Conservation (phyloP, 768 basidiomycete genomes). For the Agaricus sinodeliciosus region DNA sequence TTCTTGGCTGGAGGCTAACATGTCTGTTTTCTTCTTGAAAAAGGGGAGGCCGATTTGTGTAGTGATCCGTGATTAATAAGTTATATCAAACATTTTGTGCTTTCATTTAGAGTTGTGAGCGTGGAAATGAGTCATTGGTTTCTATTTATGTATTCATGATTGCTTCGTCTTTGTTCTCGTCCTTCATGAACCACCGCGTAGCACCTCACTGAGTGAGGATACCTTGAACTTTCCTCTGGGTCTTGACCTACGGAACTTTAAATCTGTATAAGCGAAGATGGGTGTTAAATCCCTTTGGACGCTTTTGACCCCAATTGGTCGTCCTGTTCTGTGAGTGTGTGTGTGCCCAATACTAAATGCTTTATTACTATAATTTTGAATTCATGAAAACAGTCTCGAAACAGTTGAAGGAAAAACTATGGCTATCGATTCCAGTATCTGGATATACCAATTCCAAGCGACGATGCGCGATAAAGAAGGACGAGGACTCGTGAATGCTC, state of each 20-base stretch:
- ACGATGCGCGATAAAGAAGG: conserved; percentile 99
- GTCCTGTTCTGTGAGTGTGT: conserved; percentile 77
- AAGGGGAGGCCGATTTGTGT: too few relatives aligned
- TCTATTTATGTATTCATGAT: not conserved
- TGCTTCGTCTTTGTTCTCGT: not conserved
- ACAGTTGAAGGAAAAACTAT: conserved; percentile 91
- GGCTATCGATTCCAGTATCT: conserved; percentile 98
- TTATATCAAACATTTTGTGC: too few relatives aligned
- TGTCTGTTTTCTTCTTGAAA: not conserved
- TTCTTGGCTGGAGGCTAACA: not conserved
- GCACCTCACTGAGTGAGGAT: not conserved
- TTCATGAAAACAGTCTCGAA: conserved; percentile 57
- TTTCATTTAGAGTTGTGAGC: not conserved
- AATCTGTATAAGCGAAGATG: conserved; percentile 37
- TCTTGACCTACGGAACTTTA: not conserved
- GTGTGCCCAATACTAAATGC: not conserved
- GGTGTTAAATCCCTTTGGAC: conserved; percentile 98
- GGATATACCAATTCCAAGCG: conserved; percentile 99
- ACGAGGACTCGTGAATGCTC: conserved; percentile 83
- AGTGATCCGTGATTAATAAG: too few relatives aligned
- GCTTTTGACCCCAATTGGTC: conserved; percentile 85
- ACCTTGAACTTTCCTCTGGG: not conserved
- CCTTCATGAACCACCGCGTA: not conserved
- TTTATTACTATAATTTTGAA: not conserved
- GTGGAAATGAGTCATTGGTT: not conserved